A percentile compares a stretch with the other conserved stretches of the same genome.
phyloP scores from a whole-genome alignment of 495 filamentous ascomycete genomes.

The Aspergillus egyptiacus region DNA sequence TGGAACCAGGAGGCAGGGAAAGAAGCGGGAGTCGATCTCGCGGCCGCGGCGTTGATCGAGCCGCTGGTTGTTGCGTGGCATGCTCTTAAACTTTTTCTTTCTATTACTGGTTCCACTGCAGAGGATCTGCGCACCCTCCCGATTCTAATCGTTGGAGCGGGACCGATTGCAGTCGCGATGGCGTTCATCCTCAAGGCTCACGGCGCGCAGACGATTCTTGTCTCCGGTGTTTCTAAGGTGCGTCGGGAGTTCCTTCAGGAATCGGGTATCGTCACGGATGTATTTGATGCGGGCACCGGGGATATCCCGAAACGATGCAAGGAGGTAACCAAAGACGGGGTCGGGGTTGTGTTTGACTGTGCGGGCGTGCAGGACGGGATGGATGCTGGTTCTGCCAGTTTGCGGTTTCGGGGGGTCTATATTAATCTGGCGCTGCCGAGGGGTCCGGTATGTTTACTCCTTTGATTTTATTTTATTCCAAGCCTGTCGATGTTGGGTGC shows the following conservation, averaged over 20 bases:
- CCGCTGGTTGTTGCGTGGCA: conserved; percentile 56
- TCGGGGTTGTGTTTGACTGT: conserved; percentile 46
- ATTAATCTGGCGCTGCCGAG: conserved; percentile 53
- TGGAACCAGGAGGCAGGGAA: neutral
- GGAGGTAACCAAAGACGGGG: conserved; percentile 37
- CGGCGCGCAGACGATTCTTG: conserved; percentile 29
- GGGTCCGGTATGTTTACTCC: conserved; percentile 20
- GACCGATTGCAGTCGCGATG: conserved; percentile 52
- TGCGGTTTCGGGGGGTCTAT: conserved; percentile 42
- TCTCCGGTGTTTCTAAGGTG: conserved; percentile 14
- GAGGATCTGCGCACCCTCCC: conserved; percentile 38
- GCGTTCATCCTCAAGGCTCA: conserved; percentile 44
- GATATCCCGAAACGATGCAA: conserved; percentile 35
- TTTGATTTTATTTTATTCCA: neutral
- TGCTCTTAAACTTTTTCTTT: conserved; percentile 32
- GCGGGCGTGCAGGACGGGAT: conserved; percentile 44
- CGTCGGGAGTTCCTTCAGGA: neutral
- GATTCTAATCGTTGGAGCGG: conserved; percentile 48
- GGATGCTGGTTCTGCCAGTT: conserved; percentile 32
- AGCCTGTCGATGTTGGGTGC: conserved; percentile 21
- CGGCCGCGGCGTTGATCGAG: conserved; percentile 46
- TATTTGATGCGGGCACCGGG: conserved; percentile 40
- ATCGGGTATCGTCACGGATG: conserved; percentile 13
- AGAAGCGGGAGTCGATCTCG: conserved; percentile 24
- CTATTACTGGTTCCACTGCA: too few species aligned